Evolutionary conservation across 2,329 filamentous ascomycete species (phyloP), one percentile per base, ranked within the genome.

Genomic region (Arachnomyces sp.): DNA sequence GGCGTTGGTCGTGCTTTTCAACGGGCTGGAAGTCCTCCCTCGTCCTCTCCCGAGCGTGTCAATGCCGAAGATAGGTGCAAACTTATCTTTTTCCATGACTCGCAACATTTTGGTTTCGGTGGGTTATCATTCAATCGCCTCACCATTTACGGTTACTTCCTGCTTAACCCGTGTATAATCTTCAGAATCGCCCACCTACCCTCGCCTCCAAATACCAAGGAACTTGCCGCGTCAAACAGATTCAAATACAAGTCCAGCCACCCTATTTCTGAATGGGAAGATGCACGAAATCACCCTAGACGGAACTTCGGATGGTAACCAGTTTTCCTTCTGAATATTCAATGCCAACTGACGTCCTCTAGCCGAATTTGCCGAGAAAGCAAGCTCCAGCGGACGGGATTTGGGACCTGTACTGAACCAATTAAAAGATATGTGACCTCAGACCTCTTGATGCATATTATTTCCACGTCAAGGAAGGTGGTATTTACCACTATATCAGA

Each of bases 201-300:
- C 51, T 35, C 49, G 45, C 4, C 50, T 55, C 34, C 46, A 54
- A 45, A 32, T 49, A 37, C 49, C 47, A 28, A 42, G 5, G 15
- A 38, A 52, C 37, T 33, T 52, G 2, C 47, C 49, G 13, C 43
- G 46, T 29, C 47, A 48, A 43, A 49, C 46, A 39, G 47, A 51
- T 35, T 51, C 36, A 25, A 44, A 49, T 42, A 49, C 42, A 42
- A 54, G 52, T 42, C 44, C 52, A 39, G 47, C 50, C 38, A 53
- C 49, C 38, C 46, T 53, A 15, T 49, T 48, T 16, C 15, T 55
- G 20, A 37, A 13, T 15, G 49, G 54, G 39, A 51, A 50, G 28
- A 57, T 54, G 50, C 45, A 55, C 39, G 40, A 57, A 25, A 44
- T 56, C 36, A 44, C 45, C 36, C 34, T 55, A 31, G 49, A 57